A percentile compares a stretch with the other conserved stretches of the same genome.
Evolutionary conservation across 352 stramenopile genomes (phyloP).

Genomic region (Pythium brachiatum): DNA sequence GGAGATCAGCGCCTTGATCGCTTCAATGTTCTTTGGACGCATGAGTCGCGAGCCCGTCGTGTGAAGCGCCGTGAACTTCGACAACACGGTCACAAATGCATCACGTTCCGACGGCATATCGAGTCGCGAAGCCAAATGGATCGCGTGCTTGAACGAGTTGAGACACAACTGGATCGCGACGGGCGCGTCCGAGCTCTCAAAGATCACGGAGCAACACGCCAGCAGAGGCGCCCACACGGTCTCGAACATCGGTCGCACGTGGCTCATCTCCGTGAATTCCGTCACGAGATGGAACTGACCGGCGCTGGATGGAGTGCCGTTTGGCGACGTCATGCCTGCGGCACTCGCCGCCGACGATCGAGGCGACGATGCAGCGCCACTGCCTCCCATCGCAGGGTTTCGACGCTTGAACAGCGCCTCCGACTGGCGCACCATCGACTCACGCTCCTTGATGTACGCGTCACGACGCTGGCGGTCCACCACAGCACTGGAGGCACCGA

Average conservation of each 20-base stretch:
- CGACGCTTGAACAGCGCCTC: conserved; percentile 77
- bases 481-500: conserved; percentile 53
- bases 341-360: conserved; percentile 8
- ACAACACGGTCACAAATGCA: conserved; percentile 95
- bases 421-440: conserved; percentile 79
- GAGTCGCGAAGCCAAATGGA: conserved; percentile 86
- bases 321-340: not conserved
- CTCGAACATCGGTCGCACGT: conserved; percentile 97
- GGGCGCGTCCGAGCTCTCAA: conserved; percentile 93
- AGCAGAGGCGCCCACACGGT: conserved; percentile 97
- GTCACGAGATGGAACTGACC: conserved; percentile 66
- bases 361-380: conserved; percentile 13
- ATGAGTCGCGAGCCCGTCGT: conserved; percentile 91
- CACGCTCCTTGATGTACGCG: conserved; percentile 80
- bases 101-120: conserved; percentile 93
- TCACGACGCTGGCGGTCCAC: conserved; percentile 72
- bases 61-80: conserved; percentile 96
- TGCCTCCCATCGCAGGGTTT: conserved; percentile 29
- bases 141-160: conserved; percentile 94
- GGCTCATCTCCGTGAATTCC: conserved; percentile 62
- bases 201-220: conserved; percentile 95
- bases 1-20: conserved; percentile 95
- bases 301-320: not conserved
- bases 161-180: conserved; percentile 93
- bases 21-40: conserved; percentile 97